Evolutionary conservation across 78 protist genomes (phyloP), one percentile per base, ranked within the genome.

Genomic region (Guillardia theta): DNA sequence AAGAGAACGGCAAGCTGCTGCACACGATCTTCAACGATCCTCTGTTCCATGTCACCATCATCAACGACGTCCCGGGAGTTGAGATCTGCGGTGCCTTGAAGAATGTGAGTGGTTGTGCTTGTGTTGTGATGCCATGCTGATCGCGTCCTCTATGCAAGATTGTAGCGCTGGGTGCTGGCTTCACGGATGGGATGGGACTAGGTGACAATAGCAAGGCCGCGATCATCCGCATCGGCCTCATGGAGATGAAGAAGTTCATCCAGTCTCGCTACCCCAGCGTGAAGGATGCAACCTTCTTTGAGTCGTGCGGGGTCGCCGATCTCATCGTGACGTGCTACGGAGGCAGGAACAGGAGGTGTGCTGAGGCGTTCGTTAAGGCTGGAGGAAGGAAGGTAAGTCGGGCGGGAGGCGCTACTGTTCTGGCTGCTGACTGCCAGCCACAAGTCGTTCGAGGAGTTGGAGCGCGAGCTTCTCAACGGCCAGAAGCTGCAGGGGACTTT

Each of bases 291-390:
- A 94, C 90, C 18, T 95, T 94, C 95, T 70, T 95, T 43, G 96
- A 95, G 94, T 50, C 93, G 88, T 97, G 98, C 77, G 98, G 98
- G 27, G 87, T 97, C 27, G 98, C 96, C 19, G 98, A 97, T 43
- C 94, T 97, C 44, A 88, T 88, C 64, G 78, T 37, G 5, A 95
- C 98, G n/a, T 97, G 98, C 90, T 45, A 27, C 22, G 96, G 95
- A 6, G 98, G 98, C 21, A 92, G 98, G 10, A 95, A 97, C 94
- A 87, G 95, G 36, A 88, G 92, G 50, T 93, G 94, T 44, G 94
- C 96, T 24, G 94, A 88, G 88, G 97, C 94, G 15, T 95, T 95
- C 30, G 96, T 64, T 83, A 37, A n/a, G 95, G 64, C 95, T 6
- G 78, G 48, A 54, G 93, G 90, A 19, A 19, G 24, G 30, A 78